phyloP scores from a whole-genome alignment of 495 filamentous ascomycete genomes.

The Aeminium ludgeri region DNA sequence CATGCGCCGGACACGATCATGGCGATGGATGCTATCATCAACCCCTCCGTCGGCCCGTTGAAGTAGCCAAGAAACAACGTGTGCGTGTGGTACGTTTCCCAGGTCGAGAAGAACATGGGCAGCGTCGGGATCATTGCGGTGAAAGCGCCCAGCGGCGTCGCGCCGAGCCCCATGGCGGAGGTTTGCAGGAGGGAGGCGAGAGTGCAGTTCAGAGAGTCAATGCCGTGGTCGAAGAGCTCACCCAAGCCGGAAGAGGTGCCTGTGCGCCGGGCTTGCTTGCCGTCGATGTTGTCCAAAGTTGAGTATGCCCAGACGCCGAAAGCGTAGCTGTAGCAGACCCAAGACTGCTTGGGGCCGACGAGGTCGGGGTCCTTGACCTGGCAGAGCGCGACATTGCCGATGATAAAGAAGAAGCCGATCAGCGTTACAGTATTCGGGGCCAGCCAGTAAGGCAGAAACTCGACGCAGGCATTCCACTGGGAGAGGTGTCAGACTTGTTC shows the following conservation, averaged over 20 bases:
- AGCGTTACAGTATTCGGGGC: conserved; percentile 97
- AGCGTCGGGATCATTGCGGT: conserved; percentile 82
- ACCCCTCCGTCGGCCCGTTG: conserved; percentile 88
- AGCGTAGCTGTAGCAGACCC: conserved; percentile 16
- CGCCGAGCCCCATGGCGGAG: conserved; percentile 77
- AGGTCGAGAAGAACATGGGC: conserved; percentile 98
- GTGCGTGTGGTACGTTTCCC: conserved; percentile 98
- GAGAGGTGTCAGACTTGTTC: conserved; percentile 3
- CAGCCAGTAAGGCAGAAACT: conserved; percentile 83
- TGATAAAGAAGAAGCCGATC: conserved; percentile 83
- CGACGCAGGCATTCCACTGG: conserved; percentile 94
- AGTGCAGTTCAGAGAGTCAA: conserved; percentile 94
- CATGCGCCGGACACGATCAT: conserved; percentile 78
- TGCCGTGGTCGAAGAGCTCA: conserved; percentile 96
- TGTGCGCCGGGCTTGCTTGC: conserved; percentile 88
- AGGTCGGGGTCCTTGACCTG: conserved; percentile 79
- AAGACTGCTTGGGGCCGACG: conserved; percentile 58
- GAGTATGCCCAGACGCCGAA: conserved; percentile 49
- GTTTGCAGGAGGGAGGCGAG: conserved; percentile 76
- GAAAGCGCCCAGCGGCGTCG: conserved; percentile 66
- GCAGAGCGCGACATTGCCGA: conserved; percentile 67
- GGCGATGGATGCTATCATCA: conserved; percentile 68
- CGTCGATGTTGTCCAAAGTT: conserved; percentile 96
- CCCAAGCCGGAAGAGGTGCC: conserved; percentile 88
- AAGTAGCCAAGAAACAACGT: conserved; percentile 92